Base-by-base conservation (phyloP, 208 protist species). In the Balamuthia mandrillaris region DNA sequence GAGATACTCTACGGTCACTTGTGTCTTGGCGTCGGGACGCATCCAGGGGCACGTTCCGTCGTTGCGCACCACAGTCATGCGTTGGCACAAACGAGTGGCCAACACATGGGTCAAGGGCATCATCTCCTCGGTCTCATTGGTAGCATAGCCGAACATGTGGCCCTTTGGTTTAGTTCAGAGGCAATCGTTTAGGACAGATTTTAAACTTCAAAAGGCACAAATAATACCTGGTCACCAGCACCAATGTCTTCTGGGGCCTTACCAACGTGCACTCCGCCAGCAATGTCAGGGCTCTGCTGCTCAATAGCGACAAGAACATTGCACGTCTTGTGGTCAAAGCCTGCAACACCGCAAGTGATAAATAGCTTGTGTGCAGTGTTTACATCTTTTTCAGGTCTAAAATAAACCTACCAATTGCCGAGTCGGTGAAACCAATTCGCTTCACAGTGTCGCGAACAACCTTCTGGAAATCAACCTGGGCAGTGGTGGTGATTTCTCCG, bases 111-210 rank as follows among this genome's bases (percentile, higher is more conserved):
- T 97, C 54, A 99, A 89, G 60, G 98, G 98, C 96, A 99, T 98
- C 29, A 98, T 81, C 86, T 97, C 96, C 84, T 93, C 90, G 58
- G 97, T 99, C 94, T 99, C 98, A 91, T 99, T 95, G 49, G 97
- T 98, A 47, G 99, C 98, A 90, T 99, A 99, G 65, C 98, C 99
- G 88, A 99, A 99, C 99, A 99, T 99, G 92, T 99, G 95, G 70
- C 99, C 98, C n/a, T n/a, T n/a, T n/a, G n/a, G n/a, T n/a, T n/a
- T n/a, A n/a, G 92, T 60, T 60, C n/a, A n/a, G 7, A 16, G 29
- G 52, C 5, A 9, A 83, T 39, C 41, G 51, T 5, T 21, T 24
- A 21, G 27, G 31, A 70, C 16, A 12, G 27, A 47, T 9, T 16
- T 2, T 10, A 79, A 78, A 77, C 1, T 29, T 29, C 45, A 29